Evolutionary conservation across 495 filamentous ascomycete species (phyloP).

Genomic region (Neurospora sp.): DNA sequence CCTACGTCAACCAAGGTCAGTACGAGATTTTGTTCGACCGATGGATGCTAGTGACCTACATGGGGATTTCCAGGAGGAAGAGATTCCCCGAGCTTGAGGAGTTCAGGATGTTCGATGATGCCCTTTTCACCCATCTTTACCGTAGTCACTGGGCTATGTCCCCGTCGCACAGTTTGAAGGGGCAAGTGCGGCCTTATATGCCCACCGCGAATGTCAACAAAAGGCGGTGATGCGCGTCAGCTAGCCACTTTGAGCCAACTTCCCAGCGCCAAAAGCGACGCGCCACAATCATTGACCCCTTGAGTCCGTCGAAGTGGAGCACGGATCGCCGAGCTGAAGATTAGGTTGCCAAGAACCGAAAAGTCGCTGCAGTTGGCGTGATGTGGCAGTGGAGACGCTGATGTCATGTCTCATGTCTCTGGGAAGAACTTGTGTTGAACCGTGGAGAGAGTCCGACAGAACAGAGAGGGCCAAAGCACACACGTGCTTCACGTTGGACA

Average conservation of each 20-base stretch:
- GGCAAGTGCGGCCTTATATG: background rate
- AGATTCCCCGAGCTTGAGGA: slow-evolving; percentile 2
- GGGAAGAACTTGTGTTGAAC: background rate
- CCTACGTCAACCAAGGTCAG: too few relatives aligned
- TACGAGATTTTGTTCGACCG: too few relatives aligned
- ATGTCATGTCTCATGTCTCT: background rate
- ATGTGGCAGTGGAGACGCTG: background rate
- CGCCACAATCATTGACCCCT: background rate
- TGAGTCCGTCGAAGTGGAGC: background rate
- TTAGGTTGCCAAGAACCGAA: background rate
- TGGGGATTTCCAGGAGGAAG: slow-evolving; percentile 12
- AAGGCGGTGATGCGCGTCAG: background rate
- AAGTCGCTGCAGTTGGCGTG: background rate
- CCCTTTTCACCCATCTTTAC: background rate
- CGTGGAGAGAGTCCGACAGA: background rate
- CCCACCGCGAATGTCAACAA: background rate
- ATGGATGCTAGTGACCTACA: slow-evolving; percentile 1
- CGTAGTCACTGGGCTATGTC: background rate
- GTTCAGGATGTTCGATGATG: slow-evolving; percentile 5
- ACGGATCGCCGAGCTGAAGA: background rate
- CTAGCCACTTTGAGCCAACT: background rate
- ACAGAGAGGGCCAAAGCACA: background rate
- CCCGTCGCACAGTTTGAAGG: background rate
- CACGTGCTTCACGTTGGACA: background rate
- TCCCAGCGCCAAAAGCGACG: background rate